Percentiles rank a stretch among this genome's conserved stretches.
Conservation (phyloP, 2,329 filamentous ascomycete genomes). For the Aspergillus sp. region DNA sequence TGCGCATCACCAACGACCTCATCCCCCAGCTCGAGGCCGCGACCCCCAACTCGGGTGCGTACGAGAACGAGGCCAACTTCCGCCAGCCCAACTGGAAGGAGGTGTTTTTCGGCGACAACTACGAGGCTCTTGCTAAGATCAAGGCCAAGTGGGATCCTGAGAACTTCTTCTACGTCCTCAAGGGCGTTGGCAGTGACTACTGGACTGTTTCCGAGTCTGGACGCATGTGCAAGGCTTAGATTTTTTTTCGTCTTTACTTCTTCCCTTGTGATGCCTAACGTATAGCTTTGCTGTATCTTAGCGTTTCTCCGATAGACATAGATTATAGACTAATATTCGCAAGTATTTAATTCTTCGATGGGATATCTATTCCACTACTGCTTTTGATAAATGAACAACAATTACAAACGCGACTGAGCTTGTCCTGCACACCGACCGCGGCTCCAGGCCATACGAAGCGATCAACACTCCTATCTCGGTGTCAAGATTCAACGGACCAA, state of each 20-base stretch:
- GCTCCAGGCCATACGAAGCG: not conserved
- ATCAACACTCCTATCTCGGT: not conserved
- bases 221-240: conserved; percentile 33
- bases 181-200: conserved; percentile 45
- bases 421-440: not conserved
- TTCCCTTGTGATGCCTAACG: not conserved
- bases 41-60: conserved; percentile 45
- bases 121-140: conserved; percentile 38
- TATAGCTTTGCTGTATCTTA: not conserved
- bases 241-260: not conserved
- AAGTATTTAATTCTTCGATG: not conserved
- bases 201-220: conserved; percentile 36
- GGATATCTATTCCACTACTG: not conserved
- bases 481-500: not conserved
- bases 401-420: not conserved
- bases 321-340: not conserved
- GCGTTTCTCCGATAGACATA: not conserved
- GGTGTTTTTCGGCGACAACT: conserved; percentile 50
- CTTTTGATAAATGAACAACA: not conserved
- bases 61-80: conserved; percentile 51
- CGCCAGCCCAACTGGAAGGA: conserved; percentile 46
- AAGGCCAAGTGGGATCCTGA: conserved; percentile 50
- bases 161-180: conserved; percentile 46
- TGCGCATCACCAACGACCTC: conserved; percentile 45
- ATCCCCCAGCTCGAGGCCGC: conserved; percentile 45